Base-by-base conservation (phyloP, 164 flowering plant genomes). In the Vitis vinifera region DNA sequence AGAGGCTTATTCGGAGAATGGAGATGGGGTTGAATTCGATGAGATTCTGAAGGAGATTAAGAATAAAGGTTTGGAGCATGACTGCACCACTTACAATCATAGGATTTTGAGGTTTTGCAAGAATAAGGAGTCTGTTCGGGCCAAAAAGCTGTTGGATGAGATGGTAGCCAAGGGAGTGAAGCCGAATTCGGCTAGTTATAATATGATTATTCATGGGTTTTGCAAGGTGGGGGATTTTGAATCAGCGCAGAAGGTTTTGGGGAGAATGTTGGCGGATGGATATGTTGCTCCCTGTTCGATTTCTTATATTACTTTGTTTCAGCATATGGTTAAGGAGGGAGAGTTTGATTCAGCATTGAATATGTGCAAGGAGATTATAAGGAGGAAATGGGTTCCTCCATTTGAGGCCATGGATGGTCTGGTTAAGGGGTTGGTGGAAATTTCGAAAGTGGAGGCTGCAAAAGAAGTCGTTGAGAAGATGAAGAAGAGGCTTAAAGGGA, bases 381-480 rank as follows among this genome's bases (percentile, higher is more conserved):
- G 17, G 72, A 81, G 73, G 73, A 79, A 69, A n/a, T 79, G 76
- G 78, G 63, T 74, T 51, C 84, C 80, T 51, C 78, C 84, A 17
- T 77, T 79, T 68, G 72, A 62, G 50, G 51, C 73, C 12, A 70
- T 79, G 77, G 55, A 68, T 58, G 67, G 55, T 58, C 49, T 81
- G 65, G 77, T 81, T 29, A 65, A 76, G 12, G 84, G 84, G 49
- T 68, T 81, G 44, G 76, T 79, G 61, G 58, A 75, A 62, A 69
- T 59, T n/a, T 79, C 80, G 10, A 76, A 76, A 62, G 74, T 29
- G 0, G 66, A 73, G 27, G 78, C 76, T 23, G 84, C 84, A 14
- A 76, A 74, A 66, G 68, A 44, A 52, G 44, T 81, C 57, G 77
- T 79, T 23, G 75, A 70, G 71, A 76, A 74, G 50, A 67, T 74